Base-by-base conservation (phyloP, 1,139 yeast genomes). In the Yamadazyma siamensis region DNA sequence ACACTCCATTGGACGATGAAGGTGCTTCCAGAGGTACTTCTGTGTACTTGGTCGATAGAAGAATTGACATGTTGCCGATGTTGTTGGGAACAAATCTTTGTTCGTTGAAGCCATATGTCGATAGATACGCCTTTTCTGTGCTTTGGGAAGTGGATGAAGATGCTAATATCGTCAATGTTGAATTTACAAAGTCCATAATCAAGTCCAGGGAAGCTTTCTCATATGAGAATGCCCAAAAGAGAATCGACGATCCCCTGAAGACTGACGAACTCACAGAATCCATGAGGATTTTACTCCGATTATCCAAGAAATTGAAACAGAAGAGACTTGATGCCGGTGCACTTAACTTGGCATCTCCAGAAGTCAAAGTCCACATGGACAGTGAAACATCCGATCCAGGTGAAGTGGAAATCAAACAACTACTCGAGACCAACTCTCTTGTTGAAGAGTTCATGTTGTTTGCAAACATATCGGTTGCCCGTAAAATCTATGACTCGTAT, bases 371-470 rank as follows among this genome's bases (percentile, higher is more conserved):
- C 23, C 94, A 89, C 46, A 84, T 89, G 80, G 99, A 94, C 49
- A 82, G 91, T 52, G 99, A 94, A 60, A 89, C 97, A 3, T 82
- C 95, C 2, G 98, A 94, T 53, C 98, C 98, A 2, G 85, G 85
- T 39, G 96, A 88, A 50, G 96, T 94, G 30, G 97, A 91, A 56
- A 80, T 91, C 44, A 94, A 94, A 54, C 74, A 86, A 52, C 62
- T 86, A 16, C 71, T 84, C 29, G 98, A 87, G 35, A 91, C 98
- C 2, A 94, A 91, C 54, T 89, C 97, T 4, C 67, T 94, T 34
- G 99, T 94, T 38, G 99, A 94, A 59, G 99, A 94, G 59, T 94
- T 94, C 59, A 94, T 94, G 99, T 73, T 94, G 72, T 71, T 94
- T 46, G 99, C 98, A 33, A 94, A 94, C 52, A 91, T 89, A 33